Evolutionary conservation across 169 alveolate species (phyloP), one percentile per base, ranked within the genome.

Genomic region (Fabrea salina): DNA sequence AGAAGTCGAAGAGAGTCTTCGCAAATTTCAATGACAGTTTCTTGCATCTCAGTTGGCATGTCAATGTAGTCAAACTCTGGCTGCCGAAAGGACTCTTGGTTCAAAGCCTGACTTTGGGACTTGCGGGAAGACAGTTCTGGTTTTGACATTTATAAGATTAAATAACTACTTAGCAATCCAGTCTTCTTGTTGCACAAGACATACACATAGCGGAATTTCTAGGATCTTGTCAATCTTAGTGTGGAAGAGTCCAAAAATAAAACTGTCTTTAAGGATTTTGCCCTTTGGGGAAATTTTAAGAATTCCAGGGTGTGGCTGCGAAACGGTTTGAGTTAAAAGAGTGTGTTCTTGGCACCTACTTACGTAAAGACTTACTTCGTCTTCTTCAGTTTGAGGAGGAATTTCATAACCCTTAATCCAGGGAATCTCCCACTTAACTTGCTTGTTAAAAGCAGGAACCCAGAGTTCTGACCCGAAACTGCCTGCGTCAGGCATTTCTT

Each of bases 391-490:
- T 39, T 64, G 75, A 64, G 75, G 57, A 64, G 50, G 75, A 64
- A 64, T 64, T 64, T 64, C 75, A 40, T 64, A 64, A n/a, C 75
- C 75, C 6, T 64, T 19, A 5, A 64, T 25, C 54, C 75, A 64
- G 50, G 30, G 16, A 22, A 64, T 33, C 13, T 22, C 41, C 4
- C 51, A 41, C 19, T 40, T 32, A 13, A 40, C 49, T 0, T 64
- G 27, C n/a, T 64, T 64, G 19, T 40, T 64, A 33, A 64, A 64
- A 2, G 54, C 16, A 19, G 75, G 75, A 51, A 64, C 32, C 13
- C 47, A 19, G 11, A 64, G n/a, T 30, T 33, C 75, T n/a, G n/a
- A n/a, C n/a, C n/a, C n/a, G n/a, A n/a, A n/a, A n/a, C n/a, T n/a
- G n/a, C n/a, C n/a, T 64, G 16, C 37, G 41, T 39, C 41, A 1